A percentile compares a stretch with the other conserved stretches of the same genome.
phyloP scores from a whole-genome alignment of 176 grass and related monocot genomes.

The Otatea glauca region DNA sequence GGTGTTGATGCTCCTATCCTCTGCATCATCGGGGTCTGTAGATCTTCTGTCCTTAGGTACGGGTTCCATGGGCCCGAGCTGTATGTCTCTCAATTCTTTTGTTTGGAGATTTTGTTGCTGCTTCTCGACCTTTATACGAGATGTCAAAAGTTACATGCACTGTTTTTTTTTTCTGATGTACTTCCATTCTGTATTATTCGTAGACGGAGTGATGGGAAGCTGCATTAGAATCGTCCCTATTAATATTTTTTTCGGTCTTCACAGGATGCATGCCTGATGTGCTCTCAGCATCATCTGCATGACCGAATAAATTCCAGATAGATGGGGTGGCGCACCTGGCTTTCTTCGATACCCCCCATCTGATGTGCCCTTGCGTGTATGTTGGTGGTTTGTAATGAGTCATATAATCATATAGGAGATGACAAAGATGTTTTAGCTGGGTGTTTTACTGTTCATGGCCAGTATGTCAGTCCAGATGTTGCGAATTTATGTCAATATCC shows the following conservation, averaged over 20 bases:
- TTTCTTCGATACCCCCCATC: neutral
- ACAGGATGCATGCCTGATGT: conserved; percentile 6
- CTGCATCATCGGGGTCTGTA: conserved; percentile 41
- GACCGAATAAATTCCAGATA: neutral
- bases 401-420: neutral
- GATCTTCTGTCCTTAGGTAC: conserved; percentile 53
- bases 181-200: conserved; percentile 60
- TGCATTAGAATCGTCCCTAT: conserved; percentile 43
- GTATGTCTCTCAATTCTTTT: conserved; percentile 75
- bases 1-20: conserved; percentile 58
- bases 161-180: conserved; percentile 49
- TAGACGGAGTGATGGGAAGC: conserved; percentile 56
- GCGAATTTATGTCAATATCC: neutral
- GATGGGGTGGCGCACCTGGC: neutral
- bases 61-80: conserved; percentile 38
- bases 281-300: neutral
- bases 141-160: conserved; percentile 54
- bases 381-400: neutral
- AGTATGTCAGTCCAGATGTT: neutral
- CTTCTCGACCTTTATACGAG: conserved; percentile 52
- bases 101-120: conserved; percentile 77
- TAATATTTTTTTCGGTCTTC: neutral
- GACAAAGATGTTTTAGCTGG: neutral
- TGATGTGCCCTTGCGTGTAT: neutral
- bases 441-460: neutral